These are phyloP conservation scores for Aspergillus fructus DNA, from an alignment of 2,329 filamentous ascomycete genomes.

Conservation along the genomic window DNA sequence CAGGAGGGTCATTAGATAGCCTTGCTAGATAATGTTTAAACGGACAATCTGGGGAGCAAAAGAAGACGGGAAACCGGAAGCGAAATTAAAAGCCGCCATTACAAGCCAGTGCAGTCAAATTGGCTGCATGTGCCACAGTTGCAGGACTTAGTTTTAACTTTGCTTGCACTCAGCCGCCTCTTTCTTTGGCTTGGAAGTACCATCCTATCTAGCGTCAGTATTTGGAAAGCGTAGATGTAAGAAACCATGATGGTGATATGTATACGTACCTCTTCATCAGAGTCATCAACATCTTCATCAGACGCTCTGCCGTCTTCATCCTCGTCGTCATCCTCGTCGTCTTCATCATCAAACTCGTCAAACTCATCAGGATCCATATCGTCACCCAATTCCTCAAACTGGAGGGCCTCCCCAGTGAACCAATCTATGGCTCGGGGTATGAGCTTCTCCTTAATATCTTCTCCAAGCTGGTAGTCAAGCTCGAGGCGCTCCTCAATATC, in stretches of 20 bases:
- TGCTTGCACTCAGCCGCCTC: slow-evolving; percentile 96
- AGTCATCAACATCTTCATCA: slow-evolving; percentile 56
- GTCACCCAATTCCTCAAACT: slow-evolving; percentile 90
- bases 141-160: slow-evolving; percentile 58
- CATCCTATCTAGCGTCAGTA: slow-evolving; percentile 61
- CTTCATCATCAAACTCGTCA: slow-evolving; percentile 84
- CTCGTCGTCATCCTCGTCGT: slow-evolving; percentile 88
- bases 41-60: slow-evolving; percentile 25
- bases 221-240: neutral
- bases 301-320: slow-evolving; percentile 83
- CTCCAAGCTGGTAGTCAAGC: slow-evolving; percentile 96
- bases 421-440: slow-evolving; percentile 98
- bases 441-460: slow-evolving; percentile 99
- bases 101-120: neutral
- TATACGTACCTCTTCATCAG: slow-evolving; percentile 50
- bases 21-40: slow-evolving; percentile 11
- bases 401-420: slow-evolving; percentile 97
- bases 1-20: slow-evolving; percentile 11
- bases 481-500: slow-evolving; percentile 98
- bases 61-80: slow-evolving; percentile 30
- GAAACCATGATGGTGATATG: neutral
- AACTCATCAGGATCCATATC: slow-evolving; percentile 80
- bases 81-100: neutral
- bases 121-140: neutral
- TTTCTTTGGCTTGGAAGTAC: slow-evolving; percentile 86